These are phyloP conservation scores for Fusarium anguioides DNA, from an alignment of 2,329 filamentous ascomycete genomes.

Conservation along the genomic window DNA sequence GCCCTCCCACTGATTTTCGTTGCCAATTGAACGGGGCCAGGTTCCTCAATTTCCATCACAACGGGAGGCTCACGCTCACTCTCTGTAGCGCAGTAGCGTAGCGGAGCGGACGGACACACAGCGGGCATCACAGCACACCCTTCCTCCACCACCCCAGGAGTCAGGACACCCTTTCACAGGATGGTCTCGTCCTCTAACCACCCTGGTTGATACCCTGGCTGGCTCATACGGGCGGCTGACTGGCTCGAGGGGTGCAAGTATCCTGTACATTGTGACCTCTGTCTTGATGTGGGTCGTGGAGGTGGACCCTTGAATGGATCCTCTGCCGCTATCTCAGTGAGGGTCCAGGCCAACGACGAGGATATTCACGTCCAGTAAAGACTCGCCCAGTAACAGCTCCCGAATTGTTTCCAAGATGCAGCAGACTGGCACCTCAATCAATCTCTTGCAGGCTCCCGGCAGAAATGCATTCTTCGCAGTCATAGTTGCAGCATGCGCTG, in stretches of 20 bases:
- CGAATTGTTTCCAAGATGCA: constrained; percentile 34
- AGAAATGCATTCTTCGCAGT: constrained; percentile 4
- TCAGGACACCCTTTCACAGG: constrained; percentile 31
- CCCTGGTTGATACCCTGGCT: constrained; percentile 44
- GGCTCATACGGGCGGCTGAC: constrained; percentile 39
- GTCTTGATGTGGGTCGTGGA: constrained; percentile 17
- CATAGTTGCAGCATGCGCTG: neutral
- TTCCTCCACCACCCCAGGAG: constrained; percentile 17
- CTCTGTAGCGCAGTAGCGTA: neutral
- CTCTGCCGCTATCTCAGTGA: constrained; percentile 39
- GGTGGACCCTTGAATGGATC: constrained; percentile 34
- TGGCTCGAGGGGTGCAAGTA: constrained; percentile 38
- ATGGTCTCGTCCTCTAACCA: constrained; percentile 25
- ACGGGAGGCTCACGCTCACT: constrained; percentile 20
- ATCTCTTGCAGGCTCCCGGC: constrained; percentile 15
- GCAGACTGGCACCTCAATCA: constrained; percentile 10
- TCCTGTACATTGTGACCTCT: constrained; percentile 34
- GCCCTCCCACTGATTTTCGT: constrained; percentile 27
- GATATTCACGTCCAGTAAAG: constrained; percentile 15
- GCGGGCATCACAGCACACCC: constrained; percentile 10
- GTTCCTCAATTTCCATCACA: constrained; percentile 28
- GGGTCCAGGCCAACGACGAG: constrained; percentile 29
- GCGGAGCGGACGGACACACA: constrained; percentile 20
- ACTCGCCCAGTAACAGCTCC: constrained; percentile 40
- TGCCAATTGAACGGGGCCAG: constrained; percentile 24